Evolutionary conservation across 768 basidiomycete genomes (phyloP).

Genomic region (Termitomyces sp.): DNA sequence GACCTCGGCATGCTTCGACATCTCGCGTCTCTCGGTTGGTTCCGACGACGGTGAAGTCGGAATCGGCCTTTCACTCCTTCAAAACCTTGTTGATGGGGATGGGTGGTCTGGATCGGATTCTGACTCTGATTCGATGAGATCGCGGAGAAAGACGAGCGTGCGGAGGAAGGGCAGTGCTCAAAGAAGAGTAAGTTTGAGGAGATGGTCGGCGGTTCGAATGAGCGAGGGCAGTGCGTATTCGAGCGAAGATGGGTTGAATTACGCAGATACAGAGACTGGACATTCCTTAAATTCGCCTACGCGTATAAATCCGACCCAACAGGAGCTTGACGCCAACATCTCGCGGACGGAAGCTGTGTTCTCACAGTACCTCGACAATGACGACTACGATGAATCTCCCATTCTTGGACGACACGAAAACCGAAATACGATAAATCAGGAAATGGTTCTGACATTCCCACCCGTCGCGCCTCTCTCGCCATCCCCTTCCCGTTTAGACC

Average conservation of each 20-base stretch:
- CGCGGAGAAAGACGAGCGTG: neutral
- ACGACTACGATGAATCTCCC: constrained; percentile 2
- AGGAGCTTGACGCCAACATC: constrained; percentile 9
- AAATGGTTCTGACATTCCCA: constrained; percentile 11
- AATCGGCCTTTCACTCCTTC: constrained; percentile 64
- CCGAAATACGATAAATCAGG: neutral
- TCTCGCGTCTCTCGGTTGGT: neutral
- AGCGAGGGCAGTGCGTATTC: constrained; percentile 16
- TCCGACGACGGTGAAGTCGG: constrained; percentile 50
- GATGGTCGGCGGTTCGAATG: neutral
- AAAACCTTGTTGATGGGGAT: constrained; percentile 34
- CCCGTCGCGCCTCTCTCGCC: constrained; percentile 17
- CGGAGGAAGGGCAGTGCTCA: neutral
- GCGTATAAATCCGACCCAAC: neutral
- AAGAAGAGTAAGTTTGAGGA: neutral
- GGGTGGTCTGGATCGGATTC: constrained; percentile 22
- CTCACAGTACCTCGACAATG: neutral
- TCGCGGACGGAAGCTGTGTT: constrained; percentile 4
- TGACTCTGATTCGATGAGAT: constrained; percentile 7
- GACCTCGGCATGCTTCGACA: constrained; percentile 16
- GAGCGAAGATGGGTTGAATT: constrained; percentile 12
- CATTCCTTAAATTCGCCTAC: neutral
- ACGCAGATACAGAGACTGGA: constrained; percentile 16
- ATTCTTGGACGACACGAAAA: neutral
- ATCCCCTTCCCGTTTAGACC: constrained; percentile 1